Evolutionary conservation across 345 rosid species (phyloP), one percentile per base, ranked within the genome.

Genomic region (Populus nigra): DNA sequence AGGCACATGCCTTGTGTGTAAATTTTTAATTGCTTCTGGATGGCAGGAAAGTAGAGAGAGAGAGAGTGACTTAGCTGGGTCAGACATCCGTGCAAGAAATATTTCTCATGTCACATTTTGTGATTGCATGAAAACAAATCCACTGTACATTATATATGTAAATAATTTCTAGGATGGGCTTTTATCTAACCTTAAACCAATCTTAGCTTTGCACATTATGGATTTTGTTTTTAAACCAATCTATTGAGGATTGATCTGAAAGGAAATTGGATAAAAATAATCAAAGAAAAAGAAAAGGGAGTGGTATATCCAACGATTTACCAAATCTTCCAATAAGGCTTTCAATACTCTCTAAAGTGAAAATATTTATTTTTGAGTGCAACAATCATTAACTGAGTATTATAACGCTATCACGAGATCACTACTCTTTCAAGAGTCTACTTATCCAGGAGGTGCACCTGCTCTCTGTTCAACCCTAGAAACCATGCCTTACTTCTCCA

Each of bases 1-100:
- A 71, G 91, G 93, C 50, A 87, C 91, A 4, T 91, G 91, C 73
- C 95, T 91, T 0, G 90, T 88, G 11, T 91, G 95, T 74, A 88
- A 89, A 80, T 86, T 88, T 33, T 82, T 74, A 74, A 73, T 87
- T 74, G 85, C 88, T 25, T 59, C 86, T 16, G 84, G 81, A 15
- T 84, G 89, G 88, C 89, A 68, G 70, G 90, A 89, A 77, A 76
- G 71, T 86, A 82, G 86, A 77, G 93, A 81, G 62, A 81, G 62
- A 77, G 93, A 81, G 62, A 88, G 85, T 29, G 91, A 86, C 53
- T 87, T 90, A 0, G 93, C 87, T 27, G 87, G 77, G 43, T 87
- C 89, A 5, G 91, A 87, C 87, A 76, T 65, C 69, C 75, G 69
- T 53, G 69, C 72, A 59, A 20, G 41, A 29, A 35, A 35, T 25